These are phyloP conservation scores for Scleroderma citrinum DNA, from an alignment of 768 basidiomycete genomes.

Conservation along the genomic window DNA sequence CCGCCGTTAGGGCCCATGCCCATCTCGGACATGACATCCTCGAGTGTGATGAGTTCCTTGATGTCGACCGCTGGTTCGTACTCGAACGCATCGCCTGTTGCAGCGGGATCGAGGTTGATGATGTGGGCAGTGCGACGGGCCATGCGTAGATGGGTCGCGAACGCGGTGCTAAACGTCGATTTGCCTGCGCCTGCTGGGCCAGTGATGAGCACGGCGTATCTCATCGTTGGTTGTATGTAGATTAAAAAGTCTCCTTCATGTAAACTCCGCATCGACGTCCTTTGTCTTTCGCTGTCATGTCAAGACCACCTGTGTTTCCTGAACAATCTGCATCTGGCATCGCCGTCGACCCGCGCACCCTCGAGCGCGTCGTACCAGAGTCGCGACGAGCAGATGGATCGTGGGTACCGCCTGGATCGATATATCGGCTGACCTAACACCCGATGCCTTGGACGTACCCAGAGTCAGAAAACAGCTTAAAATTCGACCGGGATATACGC, in stretches of 20 bases:
- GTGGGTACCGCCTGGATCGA: constrained; percentile 37
- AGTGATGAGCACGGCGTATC: constrained; percentile 82
- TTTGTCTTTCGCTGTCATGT: constrained; percentile 39
- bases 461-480: constrained; percentile 85
- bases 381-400: constrained; percentile 79
- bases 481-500: constrained; percentile 89
- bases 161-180: constrained; percentile 84
- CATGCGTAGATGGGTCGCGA: constrained; percentile 83
- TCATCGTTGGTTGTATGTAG: constrained; percentile 41
- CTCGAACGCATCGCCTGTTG: constrained; percentile 79
- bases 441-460: constrained; percentile 5
- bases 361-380: constrained; percentile 85
- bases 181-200: constrained; percentile 99
- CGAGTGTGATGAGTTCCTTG: constrained; percentile 81
- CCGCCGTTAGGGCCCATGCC: constrained; percentile 97
- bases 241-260: constrained; percentile 16
- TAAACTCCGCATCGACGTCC: constrained; percentile 21
- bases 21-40: constrained; percentile 95
- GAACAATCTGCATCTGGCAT: constrained; percentile 72
- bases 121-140: constrained; percentile 84
- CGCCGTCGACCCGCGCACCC: constrained; percentile 75
- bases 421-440: constrained; percentile 8
- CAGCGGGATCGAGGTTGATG: constrained; percentile 97
- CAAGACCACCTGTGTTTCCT: constrained; percentile 71
- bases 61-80: constrained; percentile 93